These are phyloP conservation scores for Prillingera fragicola DNA, from an alignment of 1,284 basidiomycete species.

Conservation along the genomic window DNA sequence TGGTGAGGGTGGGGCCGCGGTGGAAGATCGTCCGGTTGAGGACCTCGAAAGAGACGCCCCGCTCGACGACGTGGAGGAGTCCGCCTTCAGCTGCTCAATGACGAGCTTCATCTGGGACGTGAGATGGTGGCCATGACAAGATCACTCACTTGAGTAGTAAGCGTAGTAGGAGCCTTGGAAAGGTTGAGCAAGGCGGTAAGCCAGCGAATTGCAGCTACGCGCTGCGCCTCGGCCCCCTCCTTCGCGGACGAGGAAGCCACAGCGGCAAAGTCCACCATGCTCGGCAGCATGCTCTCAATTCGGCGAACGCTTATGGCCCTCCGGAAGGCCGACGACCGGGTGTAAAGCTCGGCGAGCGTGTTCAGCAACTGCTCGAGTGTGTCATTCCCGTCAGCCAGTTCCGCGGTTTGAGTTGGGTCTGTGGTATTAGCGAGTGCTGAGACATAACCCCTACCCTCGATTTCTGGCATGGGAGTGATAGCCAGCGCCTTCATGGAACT, in stretches of 20 bases:
- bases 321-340: conserved; percentile 29
- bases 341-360: conserved; percentile 28
- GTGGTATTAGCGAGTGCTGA: not conserved
- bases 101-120: conserved; percentile 31
- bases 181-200: conserved; percentile 27
- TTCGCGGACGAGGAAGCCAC: conserved; percentile 23
- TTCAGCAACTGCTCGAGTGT: conserved; percentile 29
- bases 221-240: conserved; percentile 21
- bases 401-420: not conserved
- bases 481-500: conserved; percentile 24
- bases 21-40: conserved; percentile 2
- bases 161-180: conserved; percentile 29
- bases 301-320: conserved; percentile 30
- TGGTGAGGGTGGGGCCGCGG: not conserved
- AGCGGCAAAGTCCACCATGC: conserved; percentile 42
- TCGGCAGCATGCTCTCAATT: conserved; percentile 41
- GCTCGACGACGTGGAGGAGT: too few relatives aligned
- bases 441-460: not conserved
- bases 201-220: conserved; percentile 26
- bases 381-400: conserved; percentile 19
- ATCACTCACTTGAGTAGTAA: conserved; percentile 33
- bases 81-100: conserved; percentile 33
- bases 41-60: too few relatives aligned
- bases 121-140: not conserved
- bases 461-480: conserved; percentile 16